phyloP scores from a whole-genome alignment of 164 flowering plant species.

The Magnolia officinalis region DNA sequence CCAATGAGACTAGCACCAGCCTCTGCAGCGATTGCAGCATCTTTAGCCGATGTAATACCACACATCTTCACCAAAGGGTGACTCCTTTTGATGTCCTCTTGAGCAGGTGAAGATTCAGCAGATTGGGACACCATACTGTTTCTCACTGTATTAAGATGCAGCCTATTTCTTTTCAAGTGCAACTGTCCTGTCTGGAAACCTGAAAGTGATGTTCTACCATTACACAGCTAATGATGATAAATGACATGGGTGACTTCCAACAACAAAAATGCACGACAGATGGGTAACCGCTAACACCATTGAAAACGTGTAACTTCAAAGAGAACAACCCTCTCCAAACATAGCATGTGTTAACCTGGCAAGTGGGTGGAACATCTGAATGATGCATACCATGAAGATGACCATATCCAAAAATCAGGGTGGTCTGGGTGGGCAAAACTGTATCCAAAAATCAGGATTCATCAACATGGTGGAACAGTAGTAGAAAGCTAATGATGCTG shows the following conservation, averaged over 20 bases:
- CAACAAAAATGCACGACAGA: neutral
- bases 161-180: slow-evolving; percentile 1
- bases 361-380: neutral
- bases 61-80: slow-evolving; percentile 72
- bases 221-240: neutral
- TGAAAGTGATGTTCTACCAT: slow-evolving; percentile 4
- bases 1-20: slow-evolving; percentile 60
- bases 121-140: slow-evolving; percentile 9
- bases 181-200: slow-evolving; percentile 16
- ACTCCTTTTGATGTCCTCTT: slow-evolving; percentile 7
- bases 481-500: too few relatives aligned
- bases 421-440: neutral
- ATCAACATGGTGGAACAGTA: too few relatives aligned
- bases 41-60: slow-evolving; percentile 55
- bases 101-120: slow-evolving; percentile 10
- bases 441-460: too few relatives aligned
- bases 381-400: neutral
- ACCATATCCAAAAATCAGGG: neutral
- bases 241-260: neutral
- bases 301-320: neutral
- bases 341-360: neutral
- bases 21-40: slow-evolving; percentile 34
- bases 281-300: neutral
- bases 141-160: neutral
- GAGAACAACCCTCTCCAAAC: neutral